phyloP scores from a whole-genome alignment of 2,329 filamentous ascomycete species.

The Fusarium palustre region DNA sequence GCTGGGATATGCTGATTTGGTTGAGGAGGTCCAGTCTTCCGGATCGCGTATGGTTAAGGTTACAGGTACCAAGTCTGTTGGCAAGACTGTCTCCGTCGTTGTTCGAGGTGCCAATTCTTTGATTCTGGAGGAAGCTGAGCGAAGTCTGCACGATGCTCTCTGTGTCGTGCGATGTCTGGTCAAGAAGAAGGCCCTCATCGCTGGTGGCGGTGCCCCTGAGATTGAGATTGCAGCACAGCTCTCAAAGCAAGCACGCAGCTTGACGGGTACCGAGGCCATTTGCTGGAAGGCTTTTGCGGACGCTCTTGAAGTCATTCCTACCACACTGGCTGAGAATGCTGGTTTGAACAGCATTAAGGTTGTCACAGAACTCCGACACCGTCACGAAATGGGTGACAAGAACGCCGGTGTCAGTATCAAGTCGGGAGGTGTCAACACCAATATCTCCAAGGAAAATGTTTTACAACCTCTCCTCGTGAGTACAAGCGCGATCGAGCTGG shows the following conservation, averaged over 20 bases:
- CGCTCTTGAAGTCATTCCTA: slow-evolving; percentile 96
- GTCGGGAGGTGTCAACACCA: slow-evolving; percentile 94
- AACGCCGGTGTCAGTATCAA: slow-evolving; percentile 99
- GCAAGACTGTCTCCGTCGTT: slow-evolving; percentile 93
- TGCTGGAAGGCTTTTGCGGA: slow-evolving; percentile 99
- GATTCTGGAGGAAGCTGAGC: slow-evolving; percentile 97
- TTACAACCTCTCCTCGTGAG: slow-evolving; percentile 95
- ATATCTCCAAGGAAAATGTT: slow-evolving; percentile 97
- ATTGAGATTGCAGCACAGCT: slow-evolving; percentile 94
- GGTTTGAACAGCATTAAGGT: slow-evolving; percentile 99
- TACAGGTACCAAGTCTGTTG: slow-evolving; percentile 84
- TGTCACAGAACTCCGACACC: slow-evolving; percentile 92
- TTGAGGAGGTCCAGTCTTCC: slow-evolving; percentile 89
- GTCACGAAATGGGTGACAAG: slow-evolving; percentile 94
- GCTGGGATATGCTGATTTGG: slow-evolving; percentile 89
- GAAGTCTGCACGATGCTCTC: slow-evolving; percentile 94
- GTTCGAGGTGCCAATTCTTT: slow-evolving; percentile 93
- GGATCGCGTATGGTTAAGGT: slow-evolving; percentile 96
- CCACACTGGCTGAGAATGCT: slow-evolving; percentile 96
- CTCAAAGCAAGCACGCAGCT: slow-evolving; percentile 81
- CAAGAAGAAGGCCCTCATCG: slow-evolving; percentile 99
- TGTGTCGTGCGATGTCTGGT: slow-evolving; percentile 97
- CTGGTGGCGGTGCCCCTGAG: slow-evolving; percentile 94
- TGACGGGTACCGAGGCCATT: slow-evolving; percentile 93
- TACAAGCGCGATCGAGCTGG: slow-evolving; percentile 96